phyloP scores from a whole-genome alignment of 2,329 filamentous ascomycete genomes.

The Claviceps fusiformis region DNA sequence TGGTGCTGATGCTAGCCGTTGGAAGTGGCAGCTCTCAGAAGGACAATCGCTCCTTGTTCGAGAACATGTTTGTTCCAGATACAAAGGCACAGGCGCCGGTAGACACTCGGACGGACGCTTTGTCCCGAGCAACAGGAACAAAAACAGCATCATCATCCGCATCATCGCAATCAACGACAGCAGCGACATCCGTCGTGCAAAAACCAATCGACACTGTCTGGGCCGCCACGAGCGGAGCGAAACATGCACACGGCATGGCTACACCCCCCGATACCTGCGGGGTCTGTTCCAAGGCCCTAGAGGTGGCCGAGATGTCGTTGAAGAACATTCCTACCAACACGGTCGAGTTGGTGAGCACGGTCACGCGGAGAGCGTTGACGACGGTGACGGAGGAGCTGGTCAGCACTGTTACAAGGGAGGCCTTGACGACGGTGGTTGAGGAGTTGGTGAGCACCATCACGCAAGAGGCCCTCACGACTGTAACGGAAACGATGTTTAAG shows the following conservation, averaged over 20 bases:
- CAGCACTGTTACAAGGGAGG: slow-evolving; percentile 10
- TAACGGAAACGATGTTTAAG: slow-evolving; percentile 16
- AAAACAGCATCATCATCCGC: neutral
- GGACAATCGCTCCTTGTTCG: slow-evolving; percentile 5
- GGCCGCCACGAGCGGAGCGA: slow-evolving; percentile 11
- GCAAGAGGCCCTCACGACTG: slow-evolving; percentile 15
- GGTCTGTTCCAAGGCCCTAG: slow-evolving; percentile 8
- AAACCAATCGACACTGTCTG: slow-evolving; percentile 12
- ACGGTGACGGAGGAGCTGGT: slow-evolving; percentile 17
- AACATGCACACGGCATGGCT: slow-evolving; percentile 1
- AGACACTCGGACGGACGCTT: neutral
- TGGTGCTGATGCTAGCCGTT: slow-evolving; percentile 39
- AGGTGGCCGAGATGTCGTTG: slow-evolving; percentile 1
- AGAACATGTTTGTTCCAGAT: neutral
- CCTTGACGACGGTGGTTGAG: slow-evolving; percentile 17
- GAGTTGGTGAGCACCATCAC: slow-evolving; percentile 4
- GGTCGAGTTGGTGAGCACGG: neutral
- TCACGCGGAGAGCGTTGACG: slow-evolving; percentile 10
- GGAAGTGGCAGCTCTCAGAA: slow-evolving; percentile 13
- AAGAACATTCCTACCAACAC: slow-evolving; percentile 1
- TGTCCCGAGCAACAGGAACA: neutral
- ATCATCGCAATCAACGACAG: neutral
- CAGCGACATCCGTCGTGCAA: neutral
- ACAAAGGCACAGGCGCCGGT: neutral
- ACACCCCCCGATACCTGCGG: slow-evolving; percentile 12